phyloP scores from a whole-genome alignment of 2,329 filamentous ascomycete genomes.

The Colletotrichum tropicale region DNA sequence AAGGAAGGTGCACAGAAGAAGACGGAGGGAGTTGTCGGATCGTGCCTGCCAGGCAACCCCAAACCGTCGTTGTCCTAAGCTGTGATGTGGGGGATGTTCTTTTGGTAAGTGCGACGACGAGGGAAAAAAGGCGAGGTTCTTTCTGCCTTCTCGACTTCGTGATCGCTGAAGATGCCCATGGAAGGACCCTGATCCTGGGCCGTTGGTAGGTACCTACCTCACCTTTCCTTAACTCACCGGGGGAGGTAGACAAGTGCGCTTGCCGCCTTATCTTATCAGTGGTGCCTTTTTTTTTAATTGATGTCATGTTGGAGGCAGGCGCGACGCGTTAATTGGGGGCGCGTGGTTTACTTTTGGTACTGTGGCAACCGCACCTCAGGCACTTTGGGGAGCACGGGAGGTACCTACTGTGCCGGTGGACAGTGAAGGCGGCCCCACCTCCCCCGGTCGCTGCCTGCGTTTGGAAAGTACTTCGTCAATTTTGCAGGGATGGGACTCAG shows the following conservation, averaged over 20 bases:
- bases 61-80: background rate
- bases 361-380: background rate
- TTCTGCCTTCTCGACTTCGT: background rate
- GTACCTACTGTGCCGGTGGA: no score
- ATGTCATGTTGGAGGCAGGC: conserved; percentile 2
- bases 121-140: background rate
- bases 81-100: background rate
- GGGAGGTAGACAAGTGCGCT: background rate
- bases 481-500: background rate
- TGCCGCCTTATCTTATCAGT: conserved; percentile 11
- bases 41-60: background rate
- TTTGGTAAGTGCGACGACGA: background rate
- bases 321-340: conserved; percentile 12
- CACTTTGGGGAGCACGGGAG: background rate
- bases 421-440: background rate
- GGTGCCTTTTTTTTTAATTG: background rate
- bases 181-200: background rate
- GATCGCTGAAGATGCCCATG: background rate
- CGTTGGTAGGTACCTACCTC: background rate
- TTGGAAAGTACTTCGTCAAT: background rate
- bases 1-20: background rate
- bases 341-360: background rate
- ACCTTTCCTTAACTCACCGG: background rate
- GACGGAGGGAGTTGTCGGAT: background rate
- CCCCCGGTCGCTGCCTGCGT: background rate